Conservation (phyloP, 2,329 filamentous ascomycete genomes). For the Alternaria hordeiaustralica region DNA sequence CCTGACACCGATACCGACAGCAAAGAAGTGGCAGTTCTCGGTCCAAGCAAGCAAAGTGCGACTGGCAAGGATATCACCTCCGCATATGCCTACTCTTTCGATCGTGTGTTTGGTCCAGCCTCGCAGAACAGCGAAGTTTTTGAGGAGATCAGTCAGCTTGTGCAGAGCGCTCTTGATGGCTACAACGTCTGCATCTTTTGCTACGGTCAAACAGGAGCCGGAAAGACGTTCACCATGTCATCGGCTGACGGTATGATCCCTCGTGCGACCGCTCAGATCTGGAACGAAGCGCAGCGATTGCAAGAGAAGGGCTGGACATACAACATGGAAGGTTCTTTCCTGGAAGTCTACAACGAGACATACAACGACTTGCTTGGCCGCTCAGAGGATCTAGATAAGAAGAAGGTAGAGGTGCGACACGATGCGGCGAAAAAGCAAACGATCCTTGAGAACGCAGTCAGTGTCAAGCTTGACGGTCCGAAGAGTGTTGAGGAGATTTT, state of each 20-base stretch:
- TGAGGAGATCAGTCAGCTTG: conserved; percentile 93
- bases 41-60: conserved; percentile 82
- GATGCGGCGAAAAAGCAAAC: conserved; percentile 84
- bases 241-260: conserved; percentile 97
- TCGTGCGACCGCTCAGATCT: conserved; percentile 89
- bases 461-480: conserved; percentile 78
- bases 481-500: conserved; percentile 82
- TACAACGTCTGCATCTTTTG: conserved; percentile 99
- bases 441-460: conserved; percentile 78
- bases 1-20: conserved; percentile 82
- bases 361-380: conserved; percentile 85
- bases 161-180: conserved; percentile 93
- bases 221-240: conserved; percentile 97
- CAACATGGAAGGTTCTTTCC: conserved; percentile 90
- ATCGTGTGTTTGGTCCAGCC: conserved; percentile 83
- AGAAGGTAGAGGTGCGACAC: conserved; percentile 88
- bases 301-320: conserved; percentile 94
- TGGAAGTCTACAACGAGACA: conserved; percentile 98
- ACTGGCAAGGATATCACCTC: conserved; percentile 78
- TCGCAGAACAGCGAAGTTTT: conserved; percentile 87
- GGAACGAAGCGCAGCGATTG: conserved; percentile 81
- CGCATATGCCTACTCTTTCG: conserved; percentile 86
- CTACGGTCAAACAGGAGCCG: conserved; percentile 95
- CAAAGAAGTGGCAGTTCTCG: conserved; percentile 83
- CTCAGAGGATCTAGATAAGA: conserved; percentile 74